Conservation (phyloP, 108 stramenopile genomes). For the Stephanodiscus triporus region DNA sequence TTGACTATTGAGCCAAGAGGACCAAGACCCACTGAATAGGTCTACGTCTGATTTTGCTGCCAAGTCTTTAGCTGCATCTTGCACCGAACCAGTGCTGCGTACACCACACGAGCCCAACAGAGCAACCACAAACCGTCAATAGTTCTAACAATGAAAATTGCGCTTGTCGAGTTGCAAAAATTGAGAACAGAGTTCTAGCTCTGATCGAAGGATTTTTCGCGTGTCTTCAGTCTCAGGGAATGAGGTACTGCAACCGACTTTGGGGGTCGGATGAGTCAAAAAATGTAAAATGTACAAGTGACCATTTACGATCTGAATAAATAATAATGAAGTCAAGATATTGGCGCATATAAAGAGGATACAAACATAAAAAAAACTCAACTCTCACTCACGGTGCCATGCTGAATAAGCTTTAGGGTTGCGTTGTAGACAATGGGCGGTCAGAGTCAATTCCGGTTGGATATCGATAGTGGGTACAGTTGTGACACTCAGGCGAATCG, state of each 20-base stretch:
- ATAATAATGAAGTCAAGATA: not conserved
- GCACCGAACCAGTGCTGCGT: constrained; percentile 20
- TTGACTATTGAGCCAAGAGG: constrained; percentile 19
- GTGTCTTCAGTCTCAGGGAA: not conserved
- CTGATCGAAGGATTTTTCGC: constrained; percentile 48
- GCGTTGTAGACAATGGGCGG: constrained; percentile 76
- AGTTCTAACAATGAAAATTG: constrained; percentile 99
- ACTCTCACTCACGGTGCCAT: constrained; percentile 78
- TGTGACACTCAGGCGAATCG: not conserved
- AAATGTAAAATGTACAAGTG: constrained; percentile 62
- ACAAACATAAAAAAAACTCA: not conserved
- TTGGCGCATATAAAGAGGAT: not conserved
- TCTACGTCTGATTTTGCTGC: not conserved
- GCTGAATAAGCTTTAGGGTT: constrained; percentile 97
- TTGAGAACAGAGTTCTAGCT: constrained; percentile 79
- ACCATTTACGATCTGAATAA: constrained; percentile 89
- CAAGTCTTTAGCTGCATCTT: constrained; percentile 1
- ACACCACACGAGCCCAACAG: constrained; percentile 38
- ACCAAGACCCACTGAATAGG: constrained; percentile 40
- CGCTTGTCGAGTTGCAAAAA: constrained; percentile 92
- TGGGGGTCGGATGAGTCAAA: constrained; percentile 7
- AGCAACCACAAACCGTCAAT: constrained; percentile 83
- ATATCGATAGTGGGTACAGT: constrained; percentile 11
- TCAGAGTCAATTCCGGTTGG: constrained; percentile 66
- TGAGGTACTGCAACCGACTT: not conserved